phyloP scores from a whole-genome alignment of 169 alveolate species.

The Eimeria falciformis region DNA sequence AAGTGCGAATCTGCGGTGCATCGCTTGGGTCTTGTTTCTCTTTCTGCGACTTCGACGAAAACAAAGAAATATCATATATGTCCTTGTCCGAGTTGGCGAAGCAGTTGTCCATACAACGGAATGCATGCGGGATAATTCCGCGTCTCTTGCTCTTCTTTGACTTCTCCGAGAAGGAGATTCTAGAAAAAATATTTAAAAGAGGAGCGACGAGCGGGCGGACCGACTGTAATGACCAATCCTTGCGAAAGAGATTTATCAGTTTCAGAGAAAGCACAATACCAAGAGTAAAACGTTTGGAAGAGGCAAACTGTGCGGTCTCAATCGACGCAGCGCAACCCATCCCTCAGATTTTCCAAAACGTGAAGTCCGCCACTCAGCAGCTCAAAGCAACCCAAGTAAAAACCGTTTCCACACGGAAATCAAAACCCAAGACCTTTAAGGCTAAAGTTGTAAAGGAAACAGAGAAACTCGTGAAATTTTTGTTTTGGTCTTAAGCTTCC shows the following conservation, averaged over 20 bases:
- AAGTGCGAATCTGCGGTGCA: neutral
- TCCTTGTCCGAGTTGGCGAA: neutral
- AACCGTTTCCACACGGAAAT: neutral
- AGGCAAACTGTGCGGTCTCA: slow-evolving; percentile 75
- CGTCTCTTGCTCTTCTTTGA: slow-evolving; percentile 83
- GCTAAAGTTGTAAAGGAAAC: too few relatives aligned
- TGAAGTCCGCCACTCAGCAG: slow-evolving; percentile 18
- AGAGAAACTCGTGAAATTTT: too few relatives aligned
- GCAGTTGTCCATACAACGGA: neutral
- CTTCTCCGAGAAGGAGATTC: slow-evolving; percentile 85
- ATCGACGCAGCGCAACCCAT: slow-evolving; percentile 77
- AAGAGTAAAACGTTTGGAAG: slow-evolving; percentile 84
- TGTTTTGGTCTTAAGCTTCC: neutral
- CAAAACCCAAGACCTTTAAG: neutral
- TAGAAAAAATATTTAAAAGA: slow-evolving; percentile 86
- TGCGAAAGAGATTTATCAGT: slow-evolving; percentile 89
- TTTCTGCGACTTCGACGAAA: neutral
- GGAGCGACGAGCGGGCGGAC: slow-evolving; percentile 91
- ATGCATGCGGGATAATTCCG: slow-evolving; percentile 29
- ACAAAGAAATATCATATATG: neutral
- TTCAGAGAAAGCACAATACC: slow-evolving; percentile 90
- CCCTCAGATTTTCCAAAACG: slow-evolving; percentile 77
- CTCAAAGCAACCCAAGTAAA: neutral
- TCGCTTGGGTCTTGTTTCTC: neutral
- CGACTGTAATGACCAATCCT: slow-evolving; percentile 93